Evolutionary conservation across 179 eudicot species (phyloP).

Genomic region (Spergularia azorica): DNA sequence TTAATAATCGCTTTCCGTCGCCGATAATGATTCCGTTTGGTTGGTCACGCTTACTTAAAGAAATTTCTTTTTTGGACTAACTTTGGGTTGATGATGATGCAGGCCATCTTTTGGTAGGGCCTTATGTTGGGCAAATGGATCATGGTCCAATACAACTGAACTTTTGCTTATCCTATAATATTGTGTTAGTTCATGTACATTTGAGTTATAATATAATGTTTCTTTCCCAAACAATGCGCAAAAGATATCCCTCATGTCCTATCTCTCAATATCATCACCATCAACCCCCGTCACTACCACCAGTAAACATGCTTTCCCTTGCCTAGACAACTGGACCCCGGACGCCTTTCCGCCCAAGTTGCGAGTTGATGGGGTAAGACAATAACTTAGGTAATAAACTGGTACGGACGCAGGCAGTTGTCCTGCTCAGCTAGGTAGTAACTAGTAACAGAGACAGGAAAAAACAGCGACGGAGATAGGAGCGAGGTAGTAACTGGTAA

Average conservation of each 20-base stretch:
- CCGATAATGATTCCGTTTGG: slow-evolving; percentile 11
- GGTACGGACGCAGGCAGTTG: too few species aligned
- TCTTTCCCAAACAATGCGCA: slow-evolving; percentile 17
- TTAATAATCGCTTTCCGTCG: background rate
- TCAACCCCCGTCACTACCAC: too few species aligned
- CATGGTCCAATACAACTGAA: background rate
- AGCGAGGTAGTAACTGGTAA: too few species aligned
- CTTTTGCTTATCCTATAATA: too few species aligned
- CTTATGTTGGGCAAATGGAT: slow-evolving; percentile 2
- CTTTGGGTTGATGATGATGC: slow-evolving; percentile 5
- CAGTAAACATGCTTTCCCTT: too few species aligned
- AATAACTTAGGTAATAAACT: too few species aligned
- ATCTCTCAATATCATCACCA: background rate
- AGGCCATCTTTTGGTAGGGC: slow-evolving; percentile 21
- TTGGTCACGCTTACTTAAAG: background rate
- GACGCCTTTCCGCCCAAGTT: too few species aligned
- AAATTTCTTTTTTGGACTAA: background rate
- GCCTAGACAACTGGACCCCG: background rate
- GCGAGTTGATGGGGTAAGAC: too few species aligned
- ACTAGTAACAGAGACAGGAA: too few species aligned
- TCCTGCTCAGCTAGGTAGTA: too few species aligned
- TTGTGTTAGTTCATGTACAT: too few species aligned
- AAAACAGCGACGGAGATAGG: too few species aligned
- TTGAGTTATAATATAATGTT: background rate
- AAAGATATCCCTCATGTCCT: slow-evolving; percentile 16